phyloP scores from a whole-genome alignment of 345 rosid genomes.

The Citrus glauca region DNA sequence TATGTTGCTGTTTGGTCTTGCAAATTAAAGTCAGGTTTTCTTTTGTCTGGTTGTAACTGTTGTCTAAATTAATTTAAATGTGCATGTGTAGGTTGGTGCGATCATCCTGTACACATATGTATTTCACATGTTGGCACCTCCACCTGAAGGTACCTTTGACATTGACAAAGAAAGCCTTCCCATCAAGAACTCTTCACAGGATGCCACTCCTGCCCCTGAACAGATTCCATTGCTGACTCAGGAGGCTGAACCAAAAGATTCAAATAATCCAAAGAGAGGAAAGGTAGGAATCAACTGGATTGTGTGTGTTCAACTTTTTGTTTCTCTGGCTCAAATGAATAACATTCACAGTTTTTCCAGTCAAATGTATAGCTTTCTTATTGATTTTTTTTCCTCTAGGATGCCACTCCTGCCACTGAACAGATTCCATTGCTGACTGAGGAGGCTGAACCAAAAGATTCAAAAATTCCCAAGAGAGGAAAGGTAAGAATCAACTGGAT shows the following conservation, averaged over 20 bases:
- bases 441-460: slow-evolving; percentile 28
- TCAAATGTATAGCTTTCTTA: not conserved
- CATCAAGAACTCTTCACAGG: slow-evolving; percentile 45
- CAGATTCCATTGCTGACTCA: slow-evolving; percentile 62
- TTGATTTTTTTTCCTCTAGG: slow-evolving; percentile 13
- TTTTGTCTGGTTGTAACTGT: not conserved
- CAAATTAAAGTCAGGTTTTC: not conserved
- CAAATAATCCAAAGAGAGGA: slow-evolving; percentile 38
- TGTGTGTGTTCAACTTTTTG: not conserved
- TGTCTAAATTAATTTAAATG: slow-evolving; percentile 12
- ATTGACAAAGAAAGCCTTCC: slow-evolving; percentile 52
- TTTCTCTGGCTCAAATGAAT: not conserved
- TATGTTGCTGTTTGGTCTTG: not conserved
- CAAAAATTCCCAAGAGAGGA: slow-evolving; percentile 38
- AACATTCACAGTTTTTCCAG: not conserved
- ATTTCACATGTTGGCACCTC: slow-evolving; percentile 88
- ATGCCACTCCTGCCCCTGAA: slow-evolving; percentile 49
- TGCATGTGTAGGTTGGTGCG: slow-evolving; percentile 84
- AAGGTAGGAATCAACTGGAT: slow-evolving; percentile 44
- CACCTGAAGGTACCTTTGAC: slow-evolving; percentile 85
- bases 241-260: slow-evolving; percentile 28
- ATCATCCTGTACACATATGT: slow-evolving; percentile 94
- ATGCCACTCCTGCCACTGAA: slow-evolving; percentile 48
- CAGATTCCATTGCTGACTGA: slow-evolving; percentile 62
- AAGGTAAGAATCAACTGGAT: slow-evolving; percentile 44